Conservation (phyloP, 2,329 filamentous ascomycete species). For the Beauveria rudraprayagi region DNA sequence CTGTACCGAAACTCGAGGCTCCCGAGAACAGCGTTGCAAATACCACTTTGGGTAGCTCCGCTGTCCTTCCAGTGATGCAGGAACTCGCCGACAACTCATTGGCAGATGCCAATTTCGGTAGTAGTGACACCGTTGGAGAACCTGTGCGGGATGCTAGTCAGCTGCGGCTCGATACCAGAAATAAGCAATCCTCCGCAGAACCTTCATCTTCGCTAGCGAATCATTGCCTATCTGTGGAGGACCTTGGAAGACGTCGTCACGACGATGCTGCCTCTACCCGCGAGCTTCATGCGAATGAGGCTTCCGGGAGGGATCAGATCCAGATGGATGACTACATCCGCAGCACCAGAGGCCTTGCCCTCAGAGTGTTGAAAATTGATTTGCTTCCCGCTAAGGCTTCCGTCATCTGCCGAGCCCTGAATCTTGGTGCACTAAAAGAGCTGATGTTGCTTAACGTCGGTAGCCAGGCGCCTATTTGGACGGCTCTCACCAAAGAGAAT, state of each 20-base stretch:
- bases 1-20: neutral
- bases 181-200: neutral
- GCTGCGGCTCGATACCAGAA: neutral
- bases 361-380: constrained; percentile 47
- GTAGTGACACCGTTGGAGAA: neutral
- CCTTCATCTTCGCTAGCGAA: neutral
- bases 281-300: neutral
- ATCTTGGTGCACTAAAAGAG: constrained; percentile 46
- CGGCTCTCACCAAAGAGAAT: constrained; percentile 46
- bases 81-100: neutral
- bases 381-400: constrained; percentile 53
- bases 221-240: neutral
- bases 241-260: neutral
- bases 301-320: neutral
- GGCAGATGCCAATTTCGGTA: neutral
- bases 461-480: constrained; percentile 52
- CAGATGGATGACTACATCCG: constrained; percentile 47
- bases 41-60: neutral
- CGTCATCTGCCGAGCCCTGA: constrained; percentile 47
- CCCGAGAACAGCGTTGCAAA: too few species aligned
- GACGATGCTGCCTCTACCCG: neutral
- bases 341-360: constrained; percentile 47
- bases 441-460: constrained; percentile 58
- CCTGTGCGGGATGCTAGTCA: neutral
- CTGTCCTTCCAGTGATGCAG: neutral